A percentile compares a stretch with the other conserved stretches of the same genome.
Evolutionary conservation across 805 yeast species (phyloP).

Genomic region (Barnettozyma californica): DNA sequence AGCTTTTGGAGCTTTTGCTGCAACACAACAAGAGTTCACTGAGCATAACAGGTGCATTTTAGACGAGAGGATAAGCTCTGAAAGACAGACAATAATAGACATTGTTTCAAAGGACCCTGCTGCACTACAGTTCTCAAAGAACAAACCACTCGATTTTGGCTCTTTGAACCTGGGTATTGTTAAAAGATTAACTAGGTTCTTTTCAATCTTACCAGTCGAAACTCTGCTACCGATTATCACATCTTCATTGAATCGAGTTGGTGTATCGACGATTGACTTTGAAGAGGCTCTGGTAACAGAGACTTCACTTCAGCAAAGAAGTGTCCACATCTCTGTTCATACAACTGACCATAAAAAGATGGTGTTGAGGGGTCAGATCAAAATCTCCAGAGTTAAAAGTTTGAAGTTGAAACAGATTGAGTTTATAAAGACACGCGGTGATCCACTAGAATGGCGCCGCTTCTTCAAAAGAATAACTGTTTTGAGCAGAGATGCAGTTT

Average conservation of each 20-base stretch:
- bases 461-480: constrained; percentile 53
- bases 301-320: constrained; percentile 2
- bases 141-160: constrained; percentile 3
- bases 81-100: constrained; percentile 30
- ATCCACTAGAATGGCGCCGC: constrained; percentile 71
- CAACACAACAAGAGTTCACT: constrained; percentile 39
- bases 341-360: constrained; percentile 42
- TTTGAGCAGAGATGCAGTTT: constrained; percentile 53
- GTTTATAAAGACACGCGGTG: constrained; percentile 53
- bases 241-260: constrained; percentile 39
- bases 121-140: constrained; percentile 38
- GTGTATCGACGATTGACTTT: constrained; percentile 28
- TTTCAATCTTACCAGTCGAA: constrained; percentile 39
- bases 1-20: constrained; percentile 21
- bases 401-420: constrained; percentile 42
- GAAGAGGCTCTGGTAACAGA: constrained; percentile 12
- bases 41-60: constrained; percentile 31
- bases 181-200: constrained; percentile 47
- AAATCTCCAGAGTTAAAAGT: constrained; percentile 35
- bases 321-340: constrained; percentile 25
- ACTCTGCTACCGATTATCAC: constrained; percentile 36
- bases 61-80: constrained; percentile 20
- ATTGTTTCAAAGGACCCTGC: constrained; percentile 47
- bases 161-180: constrained; percentile 27
- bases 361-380: constrained; percentile 42